Base-by-base conservation (phyloP, 2,329 filamentous ascomycete species). In the Metarhizium brunneum region DNA sequence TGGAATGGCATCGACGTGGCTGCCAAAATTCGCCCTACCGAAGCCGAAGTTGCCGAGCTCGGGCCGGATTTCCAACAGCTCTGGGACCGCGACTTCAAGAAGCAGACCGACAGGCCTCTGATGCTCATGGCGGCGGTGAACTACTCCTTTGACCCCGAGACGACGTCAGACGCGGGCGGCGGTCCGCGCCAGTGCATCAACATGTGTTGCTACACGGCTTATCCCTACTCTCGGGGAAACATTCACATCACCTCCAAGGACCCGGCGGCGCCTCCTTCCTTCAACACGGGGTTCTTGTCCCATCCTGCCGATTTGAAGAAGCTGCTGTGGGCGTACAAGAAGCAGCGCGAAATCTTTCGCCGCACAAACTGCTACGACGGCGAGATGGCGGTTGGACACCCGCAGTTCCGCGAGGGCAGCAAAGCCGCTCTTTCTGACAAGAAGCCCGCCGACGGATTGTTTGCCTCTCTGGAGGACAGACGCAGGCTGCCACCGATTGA, bases 261-360 rank as follows among this genome's bases (percentile, higher is more conserved):
- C 3, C 58, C 73, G 2, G 61, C 68, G 16, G 72, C 76, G n/a
- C 67, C 73, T 2, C 68, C 77, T 10, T 76, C 82, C 54, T 84
- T 86, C 61, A 75, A 82, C 55, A 69, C 76, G 0, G 83, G 82
- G 11, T 83, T 77, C 67, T 48, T 65, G n/a, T 53, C 57, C 6
- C 68, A 75, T 29, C 72, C 73, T 2, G 65, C 80, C 29, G 83
- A 86, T 62, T 36, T 85, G 32, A 79, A 79, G 64, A 81, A 76
- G 61, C 76, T 81, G 13, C 61, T 83, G 11, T 86, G 83, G 82
- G 76, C 72, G 1, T 87, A 87, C 71, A 87, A 87, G 68, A 79
- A 78, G 60, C 74, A 76, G 43, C 80, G 84, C 2, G 83, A 85
- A 65, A 76, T 86, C 54, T 70, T 75, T 25, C 77, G 83, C 2